Conservation (phyloP, 306 rosid genomes). For the Pachyrhizus erosus region DNA sequence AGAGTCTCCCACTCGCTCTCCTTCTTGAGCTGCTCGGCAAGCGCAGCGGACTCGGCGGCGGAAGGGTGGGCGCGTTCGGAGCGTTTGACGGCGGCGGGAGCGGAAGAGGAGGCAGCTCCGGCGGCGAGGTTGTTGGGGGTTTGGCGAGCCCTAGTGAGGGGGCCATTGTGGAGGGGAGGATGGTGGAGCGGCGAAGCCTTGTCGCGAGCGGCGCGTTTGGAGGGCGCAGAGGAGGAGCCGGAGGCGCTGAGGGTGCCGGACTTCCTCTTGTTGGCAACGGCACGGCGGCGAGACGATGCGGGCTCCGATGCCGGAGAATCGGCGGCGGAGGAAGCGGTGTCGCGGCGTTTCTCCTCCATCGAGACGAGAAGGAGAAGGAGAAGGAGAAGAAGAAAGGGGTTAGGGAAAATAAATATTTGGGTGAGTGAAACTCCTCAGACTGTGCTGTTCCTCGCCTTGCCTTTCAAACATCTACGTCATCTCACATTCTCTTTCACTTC, state of each 20-base stretch:
- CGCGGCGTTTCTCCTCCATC: conserved; percentile 90
- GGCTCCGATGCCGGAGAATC: conserved; percentile 73
- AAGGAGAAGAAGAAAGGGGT: neutral
- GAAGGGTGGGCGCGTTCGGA: conserved; percentile 43
- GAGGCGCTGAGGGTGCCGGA: conserved; percentile 51
- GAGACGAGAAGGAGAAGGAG: neutral
- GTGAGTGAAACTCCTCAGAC: conserved; percentile 8
- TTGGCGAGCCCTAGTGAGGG: conserved; percentile 89
- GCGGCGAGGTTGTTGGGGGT: conserved; percentile 58
- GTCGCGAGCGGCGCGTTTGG: conserved; percentile 86
- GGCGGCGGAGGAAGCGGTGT: conserved; percentile 52
- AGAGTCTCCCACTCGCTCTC: conserved; percentile 67
- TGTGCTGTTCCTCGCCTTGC: neutral
- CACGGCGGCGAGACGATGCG: conserved; percentile 71
- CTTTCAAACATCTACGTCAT: conserved; percentile 12
- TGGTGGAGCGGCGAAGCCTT: conserved; percentile 60
- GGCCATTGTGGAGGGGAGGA: conserved; percentile 80
- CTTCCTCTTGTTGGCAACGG: conserved; percentile 78
- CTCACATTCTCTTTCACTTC: neutral
- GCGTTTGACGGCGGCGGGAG: conserved; percentile 53
- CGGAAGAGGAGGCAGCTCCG: neutral
- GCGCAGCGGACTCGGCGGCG: conserved; percentile 39
- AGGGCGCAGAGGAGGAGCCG: conserved; percentile 65
- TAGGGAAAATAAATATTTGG: neutral
- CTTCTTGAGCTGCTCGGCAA: conserved; percentile 60